Evolutionary conservation across 2,329 filamentous ascomycete species (phyloP).

Genomic region (Fonsecaea nubica): DNA sequence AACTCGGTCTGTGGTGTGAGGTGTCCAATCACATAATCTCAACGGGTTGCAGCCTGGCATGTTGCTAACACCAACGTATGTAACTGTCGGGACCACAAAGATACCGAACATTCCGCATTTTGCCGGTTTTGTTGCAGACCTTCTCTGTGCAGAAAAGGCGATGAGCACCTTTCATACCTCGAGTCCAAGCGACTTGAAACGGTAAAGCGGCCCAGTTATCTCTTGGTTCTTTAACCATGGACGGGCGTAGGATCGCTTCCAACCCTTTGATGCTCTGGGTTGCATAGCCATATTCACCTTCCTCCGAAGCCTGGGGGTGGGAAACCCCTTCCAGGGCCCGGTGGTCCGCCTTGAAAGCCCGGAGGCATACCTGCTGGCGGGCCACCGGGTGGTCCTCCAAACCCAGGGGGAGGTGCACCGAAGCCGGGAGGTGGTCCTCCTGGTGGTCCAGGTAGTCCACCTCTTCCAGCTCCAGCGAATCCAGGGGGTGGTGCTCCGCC

Average conservation of each 20-base stretch:
- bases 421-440: slow-evolving; percentile 13
- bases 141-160: not conserved
- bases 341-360: slow-evolving; percentile 74
- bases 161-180: not conserved
- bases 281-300: slow-evolving; percentile 14
- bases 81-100: not conserved
- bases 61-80: not conserved
- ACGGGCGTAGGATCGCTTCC: too few species aligned
- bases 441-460: slow-evolving; percentile 26
- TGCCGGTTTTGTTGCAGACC: not conserved
- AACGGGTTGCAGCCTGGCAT: not conserved
- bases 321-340: slow-evolving; percentile 59
- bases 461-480: slow-evolving; percentile 26
- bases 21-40: not conserved
- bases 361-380: slow-evolving; percentile 53
- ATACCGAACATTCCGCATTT: not conserved
- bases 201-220: not conserved
- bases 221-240: not conserved
- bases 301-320: slow-evolving; percentile 60
- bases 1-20: not conserved
- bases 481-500: slow-evolving; percentile 31
- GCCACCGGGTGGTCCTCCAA: slow-evolving; percentile 49
- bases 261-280: not conserved
- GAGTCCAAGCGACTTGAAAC: not conserved
- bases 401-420: slow-evolving; percentile 54